Conservation (phyloP, 441 rosid genomes). For the Euphorbia celastroides region DNA sequence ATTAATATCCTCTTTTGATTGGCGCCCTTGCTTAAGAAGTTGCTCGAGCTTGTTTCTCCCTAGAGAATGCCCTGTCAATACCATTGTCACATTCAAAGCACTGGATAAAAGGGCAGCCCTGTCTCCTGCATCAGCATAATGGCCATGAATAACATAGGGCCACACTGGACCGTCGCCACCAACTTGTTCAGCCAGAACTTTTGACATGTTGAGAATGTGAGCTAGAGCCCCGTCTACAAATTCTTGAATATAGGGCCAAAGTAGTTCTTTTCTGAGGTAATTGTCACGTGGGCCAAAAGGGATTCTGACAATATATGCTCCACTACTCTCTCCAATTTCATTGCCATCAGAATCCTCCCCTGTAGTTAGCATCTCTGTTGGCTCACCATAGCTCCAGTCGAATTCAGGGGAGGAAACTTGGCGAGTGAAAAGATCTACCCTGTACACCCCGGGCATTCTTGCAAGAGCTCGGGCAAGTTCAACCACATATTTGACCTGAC, state of each 20-base stretch:
- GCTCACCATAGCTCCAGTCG: slow-evolving; percentile 98
- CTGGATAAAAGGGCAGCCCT: slow-evolving; percentile 91
- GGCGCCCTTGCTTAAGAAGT: slow-evolving; percentile 91
- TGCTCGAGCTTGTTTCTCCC: slow-evolving; percentile 98
- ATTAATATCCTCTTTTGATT: slow-evolving; percentile 85
- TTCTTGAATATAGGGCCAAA: slow-evolving; percentile 95
- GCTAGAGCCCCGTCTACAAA: slow-evolving; percentile 95
- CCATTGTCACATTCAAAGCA: slow-evolving; percentile 97
- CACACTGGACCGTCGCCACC: slow-evolving; percentile 80
- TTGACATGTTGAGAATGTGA: slow-evolving; percentile 90
- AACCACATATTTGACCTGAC: slow-evolving; percentile 92
- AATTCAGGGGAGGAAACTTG: slow-evolving; percentile 80
- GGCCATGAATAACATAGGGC: slow-evolving; percentile 97
- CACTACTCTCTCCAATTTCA: slow-evolving; percentile 89
- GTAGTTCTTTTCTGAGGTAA: slow-evolving; percentile 71
- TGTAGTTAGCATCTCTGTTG: slow-evolving; percentile 81
- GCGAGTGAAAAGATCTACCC: slow-evolving; percentile 94
- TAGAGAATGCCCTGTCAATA: slow-evolving; percentile 90
- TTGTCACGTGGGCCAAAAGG: slow-evolving; percentile 91
- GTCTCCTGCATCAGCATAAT: slow-evolving; percentile 97
- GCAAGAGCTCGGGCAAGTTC: slow-evolving; percentile 96
- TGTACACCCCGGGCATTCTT: slow-evolving; percentile 91
- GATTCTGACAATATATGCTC: slow-evolving; percentile 87
- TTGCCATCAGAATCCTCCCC: slow-evolving; percentile 62
- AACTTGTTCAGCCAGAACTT: slow-evolving; percentile 81